Conservation (phyloP, 2,329 filamentous ascomycete genomes). For the Cordyceps farinosa region DNA sequence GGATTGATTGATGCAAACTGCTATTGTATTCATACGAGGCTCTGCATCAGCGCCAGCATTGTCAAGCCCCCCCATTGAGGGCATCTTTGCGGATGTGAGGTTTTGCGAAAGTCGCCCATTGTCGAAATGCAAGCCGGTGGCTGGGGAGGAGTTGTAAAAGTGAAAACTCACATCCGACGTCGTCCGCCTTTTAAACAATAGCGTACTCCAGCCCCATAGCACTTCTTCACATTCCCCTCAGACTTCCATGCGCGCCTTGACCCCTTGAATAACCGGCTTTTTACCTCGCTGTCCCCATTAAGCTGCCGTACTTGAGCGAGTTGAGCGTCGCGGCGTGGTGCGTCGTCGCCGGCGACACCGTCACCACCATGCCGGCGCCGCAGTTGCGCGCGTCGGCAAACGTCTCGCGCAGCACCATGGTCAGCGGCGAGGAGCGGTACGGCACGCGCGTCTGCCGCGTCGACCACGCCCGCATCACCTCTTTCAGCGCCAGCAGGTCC, state of each 20-base stretch:
- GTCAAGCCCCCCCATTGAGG: no score
- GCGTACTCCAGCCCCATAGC: neutral
- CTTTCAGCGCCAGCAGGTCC: conserved; percentile 42
- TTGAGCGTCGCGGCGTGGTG: conserved; percentile 40
- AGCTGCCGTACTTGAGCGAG: conserved; percentile 40
- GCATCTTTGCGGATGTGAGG: neutral
- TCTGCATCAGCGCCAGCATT: no score
- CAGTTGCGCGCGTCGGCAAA: conserved; percentile 25
- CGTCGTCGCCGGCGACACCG: conserved; percentile 33
- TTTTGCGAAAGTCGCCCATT: neutral
- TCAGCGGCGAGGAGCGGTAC: conserved; percentile 39
- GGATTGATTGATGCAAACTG: neutral
- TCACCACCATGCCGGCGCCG: conserved; percentile 26
- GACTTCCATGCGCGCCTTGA: no score
- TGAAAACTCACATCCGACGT: neutral
- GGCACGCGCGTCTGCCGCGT: conserved; percentile 34
- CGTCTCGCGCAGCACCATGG: conserved; percentile 40
- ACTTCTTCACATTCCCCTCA: neutral
- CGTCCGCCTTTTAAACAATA: neutral
- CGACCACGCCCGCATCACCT: conserved; percentile 42
- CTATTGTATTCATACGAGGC: neutral
- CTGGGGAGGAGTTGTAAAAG: neutral
- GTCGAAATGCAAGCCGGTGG: neutral
- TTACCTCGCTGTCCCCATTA: conserved; percentile 31
- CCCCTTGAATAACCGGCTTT: no score